phyloP scores from a whole-genome alignment of 306 rosid genomes.

The Acmispon strigosus region DNA sequence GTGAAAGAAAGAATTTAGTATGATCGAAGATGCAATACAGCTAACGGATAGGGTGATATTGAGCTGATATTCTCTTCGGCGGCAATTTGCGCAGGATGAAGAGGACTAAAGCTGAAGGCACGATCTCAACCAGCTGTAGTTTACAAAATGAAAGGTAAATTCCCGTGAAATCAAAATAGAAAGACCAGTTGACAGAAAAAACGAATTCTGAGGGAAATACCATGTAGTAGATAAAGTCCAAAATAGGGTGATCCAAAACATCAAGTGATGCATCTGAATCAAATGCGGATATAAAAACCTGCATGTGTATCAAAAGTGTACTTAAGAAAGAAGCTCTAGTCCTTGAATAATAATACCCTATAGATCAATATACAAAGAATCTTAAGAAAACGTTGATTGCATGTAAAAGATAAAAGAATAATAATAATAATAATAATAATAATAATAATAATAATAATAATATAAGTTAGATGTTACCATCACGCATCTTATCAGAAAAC shows the following conservation, averaged over 20 bases:
- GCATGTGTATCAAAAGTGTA: constrained; percentile 19
- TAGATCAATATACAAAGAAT: background rate
- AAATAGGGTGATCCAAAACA: constrained; percentile 48
- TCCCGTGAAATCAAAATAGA: background rate
- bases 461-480: constrained; percentile 56
- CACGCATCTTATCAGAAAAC: constrained; percentile 86
- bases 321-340: constrained; percentile 3
- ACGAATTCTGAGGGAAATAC: constrained; percentile 34
- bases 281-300: constrained; percentile 72
- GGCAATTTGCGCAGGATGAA: constrained; percentile 90
- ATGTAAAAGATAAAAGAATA: background rate
- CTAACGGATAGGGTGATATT: constrained; percentile 74
- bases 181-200: background rate
- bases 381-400: background rate
- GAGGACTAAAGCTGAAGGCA: constrained; percentile 92
- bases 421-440: background rate
- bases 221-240: constrained; percentile 73
- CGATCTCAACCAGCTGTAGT: constrained; percentile 78
- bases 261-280: constrained; percentile 79
- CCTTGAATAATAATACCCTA: constrained; percentile 1
- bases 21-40: constrained; percentile 24
- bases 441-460: constrained; percentile 6
- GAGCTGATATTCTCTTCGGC: constrained; percentile 89
- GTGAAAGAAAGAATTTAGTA: constrained; percentile 24
- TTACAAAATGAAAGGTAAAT: constrained; percentile 6